phyloP scores from a whole-genome alignment of 305 asterid genomes.

The Fraxinus dipetala region DNA sequence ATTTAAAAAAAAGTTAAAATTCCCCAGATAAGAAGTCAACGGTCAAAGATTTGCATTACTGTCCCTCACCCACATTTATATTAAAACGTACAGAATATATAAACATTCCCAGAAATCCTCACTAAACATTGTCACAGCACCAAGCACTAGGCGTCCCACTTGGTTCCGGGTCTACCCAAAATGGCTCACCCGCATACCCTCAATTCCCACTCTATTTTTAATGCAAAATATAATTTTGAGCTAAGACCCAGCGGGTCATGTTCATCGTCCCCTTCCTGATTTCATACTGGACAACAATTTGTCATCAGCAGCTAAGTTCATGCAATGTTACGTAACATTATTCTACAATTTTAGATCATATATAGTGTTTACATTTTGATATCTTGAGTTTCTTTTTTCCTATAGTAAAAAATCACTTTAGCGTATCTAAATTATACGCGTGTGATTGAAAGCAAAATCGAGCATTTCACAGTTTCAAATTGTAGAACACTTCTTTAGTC shows the following conservation, averaged over 20 bases:
- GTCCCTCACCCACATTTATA: constrained; percentile 48
- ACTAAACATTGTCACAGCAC: constrained; percentile 15
- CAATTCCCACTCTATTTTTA: not conserved
- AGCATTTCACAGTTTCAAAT: not conserved
- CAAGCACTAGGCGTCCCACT: constrained; percentile 55
- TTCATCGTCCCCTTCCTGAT: not conserved
- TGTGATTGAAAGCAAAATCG: not conserved
- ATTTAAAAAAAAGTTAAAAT: not conserved
- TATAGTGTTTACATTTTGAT: not conserved
- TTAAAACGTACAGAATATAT: constrained; percentile 6
- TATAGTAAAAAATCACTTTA: not conserved
- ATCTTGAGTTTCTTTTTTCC: not conserved
- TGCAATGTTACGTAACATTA: no score
- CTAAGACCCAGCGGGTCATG: not conserved
- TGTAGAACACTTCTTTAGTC: not conserved
- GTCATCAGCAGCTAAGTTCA: not conserved
- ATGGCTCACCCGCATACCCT: constrained; percentile 31
- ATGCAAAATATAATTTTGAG: not conserved
- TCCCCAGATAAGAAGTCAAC: constrained; percentile 28
- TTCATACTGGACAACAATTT: not conserved
- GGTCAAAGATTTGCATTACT: constrained; percentile 59
- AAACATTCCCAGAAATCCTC: constrained; percentile 43
- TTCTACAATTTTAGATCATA: no score
- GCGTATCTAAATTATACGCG: not conserved
- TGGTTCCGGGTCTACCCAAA: constrained; percentile 35